Evolutionary conservation across 2,329 filamentous ascomycete species (phyloP).

Genomic region (Teratosphaeriaceae sp.): DNA sequence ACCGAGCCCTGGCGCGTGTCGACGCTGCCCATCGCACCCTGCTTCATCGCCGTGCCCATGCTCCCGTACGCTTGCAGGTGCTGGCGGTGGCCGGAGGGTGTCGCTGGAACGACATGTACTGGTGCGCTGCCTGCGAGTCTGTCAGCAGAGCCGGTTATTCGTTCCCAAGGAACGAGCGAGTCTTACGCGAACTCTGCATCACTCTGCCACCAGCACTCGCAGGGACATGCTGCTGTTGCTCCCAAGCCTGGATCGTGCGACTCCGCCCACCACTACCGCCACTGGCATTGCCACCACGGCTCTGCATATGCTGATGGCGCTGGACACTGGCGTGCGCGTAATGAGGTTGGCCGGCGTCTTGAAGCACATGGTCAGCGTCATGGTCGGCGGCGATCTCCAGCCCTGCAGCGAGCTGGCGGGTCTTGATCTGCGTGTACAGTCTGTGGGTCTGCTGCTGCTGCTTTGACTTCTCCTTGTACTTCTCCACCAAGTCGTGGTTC

Average conservation of each 20-base stretch:
- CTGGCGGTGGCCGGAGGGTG: conserved; percentile 23
- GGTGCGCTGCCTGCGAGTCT: conserved; percentile 20
- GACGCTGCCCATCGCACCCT: conserved; percentile 7
- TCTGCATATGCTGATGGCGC: conserved; percentile 7
- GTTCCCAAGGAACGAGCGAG: not conserved
- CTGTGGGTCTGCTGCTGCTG: conserved; percentile 63
- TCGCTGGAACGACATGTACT: conserved; percentile 11
- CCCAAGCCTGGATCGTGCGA: conserved; percentile 9
- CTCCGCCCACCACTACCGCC: conserved; percentile 11
- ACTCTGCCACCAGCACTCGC: conserved; percentile 13
- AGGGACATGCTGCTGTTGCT: no score
- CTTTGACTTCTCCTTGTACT: conserved; percentile 63
- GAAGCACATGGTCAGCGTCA: conserved; percentile 42
- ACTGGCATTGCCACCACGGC: conserved; percentile 17
- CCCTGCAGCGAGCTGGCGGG: conserved; percentile 47
- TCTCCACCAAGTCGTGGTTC: conserved; percentile 62
- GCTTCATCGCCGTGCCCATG: conserved; percentile 11
- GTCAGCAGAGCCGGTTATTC: not conserved
- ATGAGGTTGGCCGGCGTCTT: conserved; percentile 21
- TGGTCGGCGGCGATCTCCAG: conserved; percentile 51
- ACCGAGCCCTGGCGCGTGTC: conserved; percentile 28
- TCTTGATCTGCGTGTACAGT: conserved; percentile 51
- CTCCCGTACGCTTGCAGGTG: conserved; percentile 26
- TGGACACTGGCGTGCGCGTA: not conserved
- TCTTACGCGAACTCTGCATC: conserved; percentile 15